phyloP scores from a whole-genome alignment of 495 filamentous ascomycete species.

The Tetracladium setigerum region DNA sequence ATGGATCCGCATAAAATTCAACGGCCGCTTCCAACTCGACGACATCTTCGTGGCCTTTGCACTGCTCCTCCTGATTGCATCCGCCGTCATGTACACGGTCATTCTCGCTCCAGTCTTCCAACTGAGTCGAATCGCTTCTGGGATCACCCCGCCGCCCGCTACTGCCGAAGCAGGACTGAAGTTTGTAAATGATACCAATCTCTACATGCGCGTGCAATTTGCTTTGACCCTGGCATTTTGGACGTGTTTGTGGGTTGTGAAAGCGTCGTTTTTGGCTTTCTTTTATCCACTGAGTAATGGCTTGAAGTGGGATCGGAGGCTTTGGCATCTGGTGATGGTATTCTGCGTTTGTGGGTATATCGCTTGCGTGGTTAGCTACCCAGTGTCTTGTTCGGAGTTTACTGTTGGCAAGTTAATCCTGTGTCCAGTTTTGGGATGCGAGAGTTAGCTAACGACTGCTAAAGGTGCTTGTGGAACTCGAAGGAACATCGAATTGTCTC shows the following conservation, averaged over 20 bases:
- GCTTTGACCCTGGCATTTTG: neutral
- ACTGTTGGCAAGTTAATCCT: conserved; percentile 2
- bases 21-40: conserved; percentile 5
- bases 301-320: conserved; percentile 9
- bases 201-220: neutral
- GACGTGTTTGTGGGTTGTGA: conserved; percentile 7
- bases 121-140: neutral
- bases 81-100: conserved; percentile 1
- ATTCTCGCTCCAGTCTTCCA: neutral
- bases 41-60: conserved; percentile 2
- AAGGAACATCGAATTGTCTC: neutral
- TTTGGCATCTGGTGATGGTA: conserved; percentile 9
- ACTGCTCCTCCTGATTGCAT: neutral
- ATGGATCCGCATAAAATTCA: conserved; percentile 1
- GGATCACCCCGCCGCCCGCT: neutral
- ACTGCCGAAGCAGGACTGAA: neutral
- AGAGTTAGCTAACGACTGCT: neutral
- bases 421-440: too few relatives aligned
- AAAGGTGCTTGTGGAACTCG: neutral
- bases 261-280: conserved; percentile 14
- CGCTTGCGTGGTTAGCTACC: conserved; percentile 16
- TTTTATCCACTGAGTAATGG: conserved; percentile 12
- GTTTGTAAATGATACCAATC: neutral
- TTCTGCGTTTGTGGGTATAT: conserved; percentile 9
- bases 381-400: conserved; percentile 17